Base-by-base conservation (phyloP, 2,329 filamentous ascomycete genomes). In the Fusarium virguliforme region DNA sequence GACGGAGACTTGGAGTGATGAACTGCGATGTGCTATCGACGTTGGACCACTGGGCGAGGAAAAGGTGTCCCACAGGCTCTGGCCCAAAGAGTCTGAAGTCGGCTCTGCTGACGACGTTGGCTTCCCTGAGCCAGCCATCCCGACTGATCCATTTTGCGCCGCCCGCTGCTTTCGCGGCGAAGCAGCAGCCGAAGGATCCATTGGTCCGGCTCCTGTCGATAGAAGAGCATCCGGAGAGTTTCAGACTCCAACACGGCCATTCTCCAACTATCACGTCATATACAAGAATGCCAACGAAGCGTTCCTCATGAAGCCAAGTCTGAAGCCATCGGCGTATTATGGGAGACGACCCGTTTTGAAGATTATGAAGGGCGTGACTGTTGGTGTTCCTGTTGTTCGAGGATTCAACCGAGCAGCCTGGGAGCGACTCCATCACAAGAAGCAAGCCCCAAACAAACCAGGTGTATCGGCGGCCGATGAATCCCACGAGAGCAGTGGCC, bases 1-100 rank as follows among this genome's bases (percentile, higher is more conserved):
- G 91, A 94, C 93, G 2, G 90, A 96, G 74, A 97, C 95, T 1
- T 99, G 96, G 94, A 88, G 87, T 58, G 95, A 98, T 76, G 95
- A 99, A 80, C 84, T 99, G 8, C 90, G 92, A 71, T 97, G 94
- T 80, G 97, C 96, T 6, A 86, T 97, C 6, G 94, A 97, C 56
- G 94, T 98, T 63, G 96, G 96, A 1, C 91, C 95, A 1, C 85
- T 92, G 9, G 96, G 95, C 1, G 96, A 99, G 81, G 92, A 96
- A 82, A 98, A 98, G 79, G 91, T 98, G 8, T 89, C 93, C 0
- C 90, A 97, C 80, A 90, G 86, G 37, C 83, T 98, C 8, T 98
- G 95, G 94, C 91, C 93, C 1, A 87, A 89, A 51, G 85, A 87
- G 3, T 67, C 76, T 12, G 71, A 77, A 50, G 60, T 74, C 15